Base-by-base conservation (phyloP, 495 filamentous ascomycete genomes). In the Podospora bellae-mahoneyi region DNA sequence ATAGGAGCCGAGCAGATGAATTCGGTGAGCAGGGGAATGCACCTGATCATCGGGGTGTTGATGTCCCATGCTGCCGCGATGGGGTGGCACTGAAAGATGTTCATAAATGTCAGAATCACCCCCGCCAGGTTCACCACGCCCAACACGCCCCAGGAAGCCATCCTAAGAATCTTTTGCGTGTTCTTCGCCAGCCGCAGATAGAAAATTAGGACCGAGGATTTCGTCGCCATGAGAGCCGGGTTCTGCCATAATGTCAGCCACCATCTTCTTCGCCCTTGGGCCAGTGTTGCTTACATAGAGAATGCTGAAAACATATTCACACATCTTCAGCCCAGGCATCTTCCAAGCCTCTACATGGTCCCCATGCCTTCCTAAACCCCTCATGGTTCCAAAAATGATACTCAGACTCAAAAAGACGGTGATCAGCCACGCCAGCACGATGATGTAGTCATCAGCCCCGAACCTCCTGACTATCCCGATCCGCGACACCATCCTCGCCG, bases 121-220 rank as follows among this genome's bases (percentile, higher is more conserved):
- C 94, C 94, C 23, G 90, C 91, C 2, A 85, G 77, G 73, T 94
- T 94, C 62, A 95, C 92, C 18, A 93, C 86, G 39, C 80, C 77
- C 5, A 96, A 78, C 2, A 91, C 91, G 19, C 81, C 82, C 80
- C 91, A 90, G 26, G 90, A 92, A 2, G 86, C 84, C 78, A 87
- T 86, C 69, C 87, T 85, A 72, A 93, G 88, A 34, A 92, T 79
- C 69, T 75, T 77, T 70, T 89, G 88, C 56, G 93, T 89, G 39
- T 88, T 88, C 71, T 87, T 89, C 6, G 92, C 89, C 62, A 97
- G 79, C 39, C 90, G 88, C 32, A 96, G 84, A 80, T 92, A 97
- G 76, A 96, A 97, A 67, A 94, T 79, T 62, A 97, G 85, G 70
- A 98, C 92, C n/a, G 92, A 94, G 4, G 92, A 92, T 79, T 97